Conservation (phyloP, 305 asterid species). For the Fraxinus platypoda region DNA sequence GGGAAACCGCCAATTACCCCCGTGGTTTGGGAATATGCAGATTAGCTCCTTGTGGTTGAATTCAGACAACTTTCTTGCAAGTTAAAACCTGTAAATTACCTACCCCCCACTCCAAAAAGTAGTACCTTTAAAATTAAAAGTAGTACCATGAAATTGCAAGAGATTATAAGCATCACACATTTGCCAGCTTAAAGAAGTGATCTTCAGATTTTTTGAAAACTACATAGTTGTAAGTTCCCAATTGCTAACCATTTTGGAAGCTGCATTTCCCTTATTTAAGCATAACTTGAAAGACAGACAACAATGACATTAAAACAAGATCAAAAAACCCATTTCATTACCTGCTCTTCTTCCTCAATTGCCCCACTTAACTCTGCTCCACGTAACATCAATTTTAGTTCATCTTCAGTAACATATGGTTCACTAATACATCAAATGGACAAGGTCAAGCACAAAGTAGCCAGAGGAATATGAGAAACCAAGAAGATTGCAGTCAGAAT, state of each 20-base stretch:
- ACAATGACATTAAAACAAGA: slow-evolving; percentile 8
- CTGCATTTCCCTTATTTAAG: neutral
- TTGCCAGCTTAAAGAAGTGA: neutral
- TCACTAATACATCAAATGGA: slow-evolving; percentile 55
- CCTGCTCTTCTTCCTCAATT: slow-evolving; percentile 99
- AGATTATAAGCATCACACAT: neutral
- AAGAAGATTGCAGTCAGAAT: slow-evolving; percentile 13
- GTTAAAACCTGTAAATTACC: neutral
- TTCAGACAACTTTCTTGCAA: neutral
- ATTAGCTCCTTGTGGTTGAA: neutral
- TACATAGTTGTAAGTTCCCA: neutral
- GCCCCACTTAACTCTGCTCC: slow-evolving; percentile 99
- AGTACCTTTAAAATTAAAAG: neutral
- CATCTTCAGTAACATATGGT: slow-evolving; percentile 98
- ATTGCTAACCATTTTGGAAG: neutral
- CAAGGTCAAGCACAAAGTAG: slow-evolving; percentile 22
- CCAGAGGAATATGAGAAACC: slow-evolving; percentile 5
- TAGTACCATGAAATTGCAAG: neutral
- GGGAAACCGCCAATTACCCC: neutral
- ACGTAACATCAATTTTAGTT: slow-evolving; percentile 92
- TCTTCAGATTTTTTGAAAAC: neutral
- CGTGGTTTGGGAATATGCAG: neutral
- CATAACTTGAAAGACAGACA: neutral
- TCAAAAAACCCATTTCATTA: slow-evolving; percentile 26
- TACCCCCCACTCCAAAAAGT: neutral